A percentile compares a stretch with the other conserved stretches of the same genome.
phyloP scores from a whole-genome alignment of 108 stramenopile species.

The Pelagomonas calceolata region DNA sequence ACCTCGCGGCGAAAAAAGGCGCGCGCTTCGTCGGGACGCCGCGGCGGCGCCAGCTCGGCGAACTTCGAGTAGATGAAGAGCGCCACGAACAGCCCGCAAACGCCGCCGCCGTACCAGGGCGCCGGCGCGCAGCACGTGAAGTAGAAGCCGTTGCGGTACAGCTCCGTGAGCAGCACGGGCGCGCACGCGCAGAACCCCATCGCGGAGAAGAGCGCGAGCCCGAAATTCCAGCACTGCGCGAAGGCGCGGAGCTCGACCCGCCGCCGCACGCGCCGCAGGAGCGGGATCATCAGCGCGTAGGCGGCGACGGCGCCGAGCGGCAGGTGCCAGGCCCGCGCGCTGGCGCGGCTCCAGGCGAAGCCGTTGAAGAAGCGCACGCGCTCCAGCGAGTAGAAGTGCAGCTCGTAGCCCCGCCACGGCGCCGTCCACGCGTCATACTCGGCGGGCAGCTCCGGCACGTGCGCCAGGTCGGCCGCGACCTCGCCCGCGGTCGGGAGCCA shows the following conservation, averaged over 20 bases:
- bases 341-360: not conserved
- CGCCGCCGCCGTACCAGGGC: conserved; percentile 27
- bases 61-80: conserved; percentile 42
- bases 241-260: too few relatives aligned
- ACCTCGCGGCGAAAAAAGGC: too few relatives aligned
- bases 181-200: conserved; percentile 24
- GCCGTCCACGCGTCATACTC: too few relatives aligned
- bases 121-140: conserved; percentile 26
- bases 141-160: conserved; percentile 21
- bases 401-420: not conserved
- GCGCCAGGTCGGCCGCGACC: too few relatives aligned
- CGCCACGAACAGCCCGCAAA: conserved; percentile 40
- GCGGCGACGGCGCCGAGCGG: not conserved
- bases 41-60: conserved; percentile 47
- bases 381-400: not conserved
- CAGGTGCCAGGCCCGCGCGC: not conserved
- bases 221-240: conserved; percentile 19
- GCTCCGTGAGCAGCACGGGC: conserved; percentile 23
- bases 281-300: not conserved
- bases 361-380: not conserved
- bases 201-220: conserved; percentile 23
- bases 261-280: too few relatives aligned
- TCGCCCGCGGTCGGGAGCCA: too few relatives aligned
- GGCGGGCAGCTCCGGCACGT: too few relatives aligned
- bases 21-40: too few relatives aligned